Evolutionary conservation across 345 rosid genomes (phyloP), one percentile per base, ranked within the genome.

Genomic region (Eucalyptus pauciflora): DNA sequence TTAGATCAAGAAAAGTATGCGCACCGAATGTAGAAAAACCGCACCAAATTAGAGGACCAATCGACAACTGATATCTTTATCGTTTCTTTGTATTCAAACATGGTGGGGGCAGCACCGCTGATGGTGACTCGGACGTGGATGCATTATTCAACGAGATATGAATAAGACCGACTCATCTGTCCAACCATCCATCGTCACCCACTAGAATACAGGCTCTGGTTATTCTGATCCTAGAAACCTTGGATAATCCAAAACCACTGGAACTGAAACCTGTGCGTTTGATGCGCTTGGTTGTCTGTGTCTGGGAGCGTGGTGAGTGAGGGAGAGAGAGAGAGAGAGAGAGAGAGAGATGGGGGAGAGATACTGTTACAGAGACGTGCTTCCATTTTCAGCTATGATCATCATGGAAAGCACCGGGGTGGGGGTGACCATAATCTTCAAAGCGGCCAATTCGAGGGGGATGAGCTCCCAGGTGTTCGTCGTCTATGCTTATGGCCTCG

Each of bases 401-500:
- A 16, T 56, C 24, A 49, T 86, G 51, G 88, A 89, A 50, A 48
- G 52, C 88, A 29, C n/a, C 67, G 43, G 50, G 79, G 87, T 89
- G 6, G 90, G 88, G 13, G 51, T 89, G 54, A 50, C 51, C 60
- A 89, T 88, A 16, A 15, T 86, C 86, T 86, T 80, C 90, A 89
- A 89, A 37, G 88, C 90, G 5, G 89, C 89, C 10, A 45, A 79
- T 10, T 33, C 51, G 17, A 56, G 13, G 31, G 89, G 90, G 54
- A 89, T 89, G 90, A 89, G 86, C 88, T 41, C 80, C 83, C 89
- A 51, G 3, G 90, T 87, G 50, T 89, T 56, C 88, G 0, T 87
- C 51, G 87, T 89, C 90, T 89, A 89, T 33, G 56, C 62, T 52
- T 54, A 89, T 52, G 88, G 86, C 87, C 56, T 89, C 45, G 88